Evolutionary conservation across 805 yeast genomes (phyloP).

Genomic region (Ogataea dorogensis): DNA sequence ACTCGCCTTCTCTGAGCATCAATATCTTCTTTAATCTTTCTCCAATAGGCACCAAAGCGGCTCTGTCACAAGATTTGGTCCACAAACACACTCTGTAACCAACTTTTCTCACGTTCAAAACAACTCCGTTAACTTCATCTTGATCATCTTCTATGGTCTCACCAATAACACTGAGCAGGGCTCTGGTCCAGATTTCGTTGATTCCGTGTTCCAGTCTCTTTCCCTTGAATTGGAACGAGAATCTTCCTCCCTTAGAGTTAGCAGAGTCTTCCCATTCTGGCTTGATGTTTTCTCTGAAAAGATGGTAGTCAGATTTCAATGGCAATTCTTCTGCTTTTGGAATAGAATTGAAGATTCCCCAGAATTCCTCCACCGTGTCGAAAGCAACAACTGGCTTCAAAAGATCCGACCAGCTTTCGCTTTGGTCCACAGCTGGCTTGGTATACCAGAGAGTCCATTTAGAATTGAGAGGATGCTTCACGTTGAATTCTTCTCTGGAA

Average conservation of each 20-base stretch:
- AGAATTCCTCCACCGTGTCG: constrained; percentile 95
- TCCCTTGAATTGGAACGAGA: constrained; percentile 76
- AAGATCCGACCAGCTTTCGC: constrained; percentile 88
- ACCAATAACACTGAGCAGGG: constrained; percentile 87
- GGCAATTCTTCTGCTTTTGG: constrained; percentile 93
- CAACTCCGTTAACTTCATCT: constrained; percentile 91
- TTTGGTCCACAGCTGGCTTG: constrained; percentile 77
- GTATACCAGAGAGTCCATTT: constrained; percentile 98
- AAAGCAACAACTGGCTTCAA: constrained; percentile 91
- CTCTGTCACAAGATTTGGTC: constrained; percentile 77
- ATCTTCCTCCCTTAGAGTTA: constrained; percentile 90
- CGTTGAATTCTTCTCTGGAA: constrained; percentile 61
- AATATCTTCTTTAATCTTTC: constrained; percentile 83
- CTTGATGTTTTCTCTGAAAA: constrained; percentile 88
- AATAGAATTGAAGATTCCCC: constrained; percentile 95
- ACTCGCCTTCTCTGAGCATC: constrained; percentile 69
- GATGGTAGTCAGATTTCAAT: constrained; percentile 87
- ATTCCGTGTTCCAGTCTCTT: constrained; percentile 49
- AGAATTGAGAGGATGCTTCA: constrained; percentile 85
- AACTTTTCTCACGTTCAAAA: constrained; percentile 80
- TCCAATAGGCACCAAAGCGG: constrained; percentile 70
- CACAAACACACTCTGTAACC: constrained; percentile 86
- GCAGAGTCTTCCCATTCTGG: constrained; percentile 98
- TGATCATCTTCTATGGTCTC: constrained; percentile 86
- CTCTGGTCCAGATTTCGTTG: constrained; percentile 90